Percentiles rank a stretch among this genome's conserved stretches.
These are phyloP conservation scores for Sugiyamaella pinicola DNA, from an alignment of 1,139 yeast genomes.

Conservation along the genomic window DNA sequence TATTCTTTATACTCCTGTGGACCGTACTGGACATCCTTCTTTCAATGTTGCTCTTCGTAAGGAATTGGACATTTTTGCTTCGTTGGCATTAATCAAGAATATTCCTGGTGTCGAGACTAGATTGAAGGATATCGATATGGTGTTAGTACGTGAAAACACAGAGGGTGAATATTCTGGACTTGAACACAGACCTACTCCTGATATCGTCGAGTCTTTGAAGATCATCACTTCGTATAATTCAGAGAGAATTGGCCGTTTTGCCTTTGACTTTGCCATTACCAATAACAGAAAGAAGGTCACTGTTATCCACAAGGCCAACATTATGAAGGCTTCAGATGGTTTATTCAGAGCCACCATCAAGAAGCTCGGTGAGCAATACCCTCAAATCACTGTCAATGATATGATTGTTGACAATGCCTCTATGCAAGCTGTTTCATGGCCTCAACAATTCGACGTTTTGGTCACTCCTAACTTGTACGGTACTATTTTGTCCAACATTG, in stretches of 20 bases:
- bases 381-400: constrained; percentile 80
- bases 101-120: constrained; percentile 93
- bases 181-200: constrained; percentile 97
- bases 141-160: constrained; percentile 93
- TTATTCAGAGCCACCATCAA: constrained; percentile 93
- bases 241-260: constrained; percentile 96
- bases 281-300: constrained; percentile 92
- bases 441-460: constrained; percentile 96
- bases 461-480: constrained; percentile 99
- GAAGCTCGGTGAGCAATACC: constrained; percentile 87
- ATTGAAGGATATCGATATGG: constrained; percentile 85
- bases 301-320: constrained; percentile 98
- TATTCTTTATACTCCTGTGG: constrained; percentile 87
- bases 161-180: constrained; percentile 99
- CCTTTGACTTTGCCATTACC: constrained; percentile 91
- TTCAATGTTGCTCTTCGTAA: constrained; percentile 96
- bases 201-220: constrained; percentile 95
- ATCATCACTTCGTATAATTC: constrained; percentile 93
- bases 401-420: constrained; percentile 98
- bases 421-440: constrained; percentile 98
- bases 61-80: constrained; percentile 93
- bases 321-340: constrained; percentile 98
- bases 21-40: constrained; percentile 71
- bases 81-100: constrained; percentile 88
- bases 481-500: constrained; percentile 94